A percentile compares a stretch with the other conserved stretches of the same genome.
Conservation (phyloP, 2,329 filamentous ascomycete species). For the Verticillium nubilum region DNA sequence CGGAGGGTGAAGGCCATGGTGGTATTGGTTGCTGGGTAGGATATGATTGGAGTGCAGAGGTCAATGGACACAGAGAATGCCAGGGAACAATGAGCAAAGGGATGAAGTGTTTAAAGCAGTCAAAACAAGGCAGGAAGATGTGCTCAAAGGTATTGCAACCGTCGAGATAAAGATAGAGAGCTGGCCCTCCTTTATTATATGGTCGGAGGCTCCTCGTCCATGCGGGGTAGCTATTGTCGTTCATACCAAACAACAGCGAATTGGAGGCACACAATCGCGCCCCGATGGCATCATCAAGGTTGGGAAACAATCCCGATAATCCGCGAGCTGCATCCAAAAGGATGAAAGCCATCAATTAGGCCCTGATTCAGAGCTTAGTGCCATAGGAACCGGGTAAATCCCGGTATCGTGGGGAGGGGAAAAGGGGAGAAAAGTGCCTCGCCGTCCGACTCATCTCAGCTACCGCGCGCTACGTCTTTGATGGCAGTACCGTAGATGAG, state of each 20-base stretch:
- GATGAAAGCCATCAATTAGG: neutral
- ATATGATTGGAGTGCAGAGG: neutral
- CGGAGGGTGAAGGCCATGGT: slow-evolving; percentile 36
- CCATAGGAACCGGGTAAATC: neutral
- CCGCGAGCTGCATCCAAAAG: neutral
- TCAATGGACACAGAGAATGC: neutral
- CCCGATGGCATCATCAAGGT: neutral
- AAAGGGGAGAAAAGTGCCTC: neutral
- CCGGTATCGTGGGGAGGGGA: neutral
- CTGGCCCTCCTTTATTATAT: neutral
- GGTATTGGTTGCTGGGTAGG: neutral
- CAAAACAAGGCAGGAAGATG: too few species aligned
- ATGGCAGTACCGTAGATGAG: neutral
- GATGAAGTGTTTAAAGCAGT: too few species aligned
- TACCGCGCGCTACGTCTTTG: neutral
- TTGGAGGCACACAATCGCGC: neutral
- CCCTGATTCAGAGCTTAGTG: too few species aligned
- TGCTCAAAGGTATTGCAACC: neutral
- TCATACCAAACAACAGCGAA: neutral
- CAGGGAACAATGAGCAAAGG: too few species aligned
- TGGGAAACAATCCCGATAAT: neutral
- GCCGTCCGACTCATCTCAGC: neutral
- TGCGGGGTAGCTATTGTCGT: neutral
- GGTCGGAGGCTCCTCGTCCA: neutral
- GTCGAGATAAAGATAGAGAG: neutral